A percentile compares a stretch with the other conserved stretches of the same genome.
phyloP scores from a whole-genome alignment of 306 rosid genomes.

The Benincasa hispida region DNA sequence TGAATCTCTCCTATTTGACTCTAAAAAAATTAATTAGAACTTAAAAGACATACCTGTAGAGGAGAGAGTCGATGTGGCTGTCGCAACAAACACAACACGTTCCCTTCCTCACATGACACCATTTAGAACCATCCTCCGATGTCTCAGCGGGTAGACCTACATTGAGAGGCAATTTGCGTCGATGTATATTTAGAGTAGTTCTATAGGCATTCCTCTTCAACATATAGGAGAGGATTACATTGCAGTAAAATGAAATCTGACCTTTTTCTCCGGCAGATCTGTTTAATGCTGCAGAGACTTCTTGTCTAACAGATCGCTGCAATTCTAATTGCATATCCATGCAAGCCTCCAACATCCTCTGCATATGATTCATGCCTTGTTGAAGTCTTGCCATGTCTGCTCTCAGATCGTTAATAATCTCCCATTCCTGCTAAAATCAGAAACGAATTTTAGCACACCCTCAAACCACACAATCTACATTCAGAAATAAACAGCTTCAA shows the following conservation, averaged over 20 bases:
- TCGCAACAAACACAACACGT: conserved; percentile 99
- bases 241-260: conserved; percentile 6
- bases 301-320: conserved; percentile 98
- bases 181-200: background rate
- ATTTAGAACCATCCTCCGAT: conserved; percentile 90
- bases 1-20: no score
- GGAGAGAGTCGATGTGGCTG: conserved; percentile 87
- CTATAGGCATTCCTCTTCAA: background rate
- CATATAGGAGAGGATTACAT: no score
- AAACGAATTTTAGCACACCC: background rate
- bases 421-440: conserved; percentile 72
- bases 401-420: conserved; percentile 83
- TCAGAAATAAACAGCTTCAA: conserved; percentile 1
- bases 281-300: conserved; percentile 94
- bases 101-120: conserved; percentile 97
- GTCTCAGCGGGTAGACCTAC: conserved; percentile 71
- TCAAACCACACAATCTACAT: background rate
- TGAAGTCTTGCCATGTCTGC: conserved; percentile 97
- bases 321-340: conserved; percentile 99
- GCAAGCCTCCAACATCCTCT: conserved; percentile 99
- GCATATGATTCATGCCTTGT: conserved; percentile 99
- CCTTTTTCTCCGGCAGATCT: conserved; percentile 82
- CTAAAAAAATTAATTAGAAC: background rate
- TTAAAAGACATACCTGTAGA: conserved; percentile 79
- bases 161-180: conserved; percentile 4